Conservation (phyloP, 495 filamentous ascomycete species). For the Xylaria flabelliformis region DNA sequence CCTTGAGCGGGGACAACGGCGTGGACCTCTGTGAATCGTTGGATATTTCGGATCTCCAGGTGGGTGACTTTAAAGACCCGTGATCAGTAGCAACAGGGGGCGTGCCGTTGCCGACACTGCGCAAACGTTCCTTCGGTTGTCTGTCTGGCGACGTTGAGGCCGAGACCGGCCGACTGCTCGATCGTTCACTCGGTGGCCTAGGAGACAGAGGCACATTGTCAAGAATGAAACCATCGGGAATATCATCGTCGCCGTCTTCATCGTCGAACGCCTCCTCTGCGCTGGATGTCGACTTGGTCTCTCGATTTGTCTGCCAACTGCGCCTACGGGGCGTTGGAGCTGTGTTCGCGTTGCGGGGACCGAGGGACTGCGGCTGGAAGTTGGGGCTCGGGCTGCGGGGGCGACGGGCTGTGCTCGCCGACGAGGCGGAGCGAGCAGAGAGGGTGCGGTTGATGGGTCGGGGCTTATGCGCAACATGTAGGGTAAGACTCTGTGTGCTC, state of each 20-base stretch:
- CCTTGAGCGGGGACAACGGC: slow-evolving; percentile 44
- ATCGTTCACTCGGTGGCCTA: slow-evolving; percentile 70
- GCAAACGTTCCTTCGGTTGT: slow-evolving; percentile 52
- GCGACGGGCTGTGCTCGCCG: slow-evolving; percentile 34
- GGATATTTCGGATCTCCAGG: slow-evolving; percentile 49
- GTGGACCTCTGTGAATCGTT: slow-evolving; percentile 33
- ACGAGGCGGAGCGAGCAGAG: slow-evolving; percentile 43
- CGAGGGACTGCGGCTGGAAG: slow-evolving; percentile 40
- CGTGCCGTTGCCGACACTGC: slow-evolving; percentile 62
- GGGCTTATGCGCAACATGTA: slow-evolving; percentile 35
- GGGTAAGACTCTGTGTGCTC: slow-evolving; percentile 36
- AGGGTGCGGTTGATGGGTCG: slow-evolving; percentile 46
- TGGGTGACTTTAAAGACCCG: slow-evolving; percentile 56
- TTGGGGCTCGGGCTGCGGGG: slow-evolving; percentile 51
- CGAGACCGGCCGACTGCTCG: slow-evolving; percentile 56
- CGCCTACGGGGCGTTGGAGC: slow-evolving; percentile 56
- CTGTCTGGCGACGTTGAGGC: slow-evolving; percentile 65
- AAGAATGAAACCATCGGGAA: slow-evolving; percentile 88
- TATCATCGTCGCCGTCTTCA: slow-evolving; percentile 81
- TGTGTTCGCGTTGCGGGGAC: slow-evolving; percentile 50
- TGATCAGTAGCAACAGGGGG: slow-evolving; percentile 55
- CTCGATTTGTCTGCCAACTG: slow-evolving; percentile 73
- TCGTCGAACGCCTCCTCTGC: slow-evolving; percentile 86
- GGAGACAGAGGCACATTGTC: slow-evolving; percentile 97
- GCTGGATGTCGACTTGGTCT: slow-evolving; percentile 77